Percentiles rank a stretch among this genome's conserved stretches.
These are phyloP conservation scores for Luffa acutangula DNA, from an alignment of 306 rosid species.

Conservation along the genomic window DNA sequence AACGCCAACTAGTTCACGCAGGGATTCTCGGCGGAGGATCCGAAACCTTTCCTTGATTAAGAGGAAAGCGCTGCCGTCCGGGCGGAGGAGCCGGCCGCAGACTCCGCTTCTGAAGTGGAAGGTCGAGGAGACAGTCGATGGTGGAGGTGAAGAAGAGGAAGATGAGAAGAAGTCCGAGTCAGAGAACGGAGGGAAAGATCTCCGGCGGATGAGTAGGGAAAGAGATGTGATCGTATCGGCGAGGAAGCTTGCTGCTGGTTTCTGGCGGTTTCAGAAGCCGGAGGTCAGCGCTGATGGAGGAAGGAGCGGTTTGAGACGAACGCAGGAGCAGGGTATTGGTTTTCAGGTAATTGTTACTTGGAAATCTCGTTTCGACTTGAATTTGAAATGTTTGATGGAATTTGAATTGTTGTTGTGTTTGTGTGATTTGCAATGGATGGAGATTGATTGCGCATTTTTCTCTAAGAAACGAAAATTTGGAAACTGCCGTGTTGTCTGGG, in stretches of 20 bases:
- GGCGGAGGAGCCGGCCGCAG: conserved; percentile 68
- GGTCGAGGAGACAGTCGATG: conserved; percentile 22
- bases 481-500: background rate
- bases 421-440: background rate
- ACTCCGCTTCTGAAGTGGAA: conserved; percentile 71
- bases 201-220: conserved; percentile 23
- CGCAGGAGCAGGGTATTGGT: conserved; percentile 32
- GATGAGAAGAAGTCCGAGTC: conserved; percentile 22
- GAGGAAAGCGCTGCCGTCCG: conserved; percentile 21
- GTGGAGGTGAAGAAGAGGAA: conserved; percentile 2
- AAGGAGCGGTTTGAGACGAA: conserved; percentile 11
- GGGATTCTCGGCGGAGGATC: conserved; percentile 21
- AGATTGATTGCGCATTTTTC: background rate
- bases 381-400: background rate
- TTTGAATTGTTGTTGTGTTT: conserved; percentile 1
- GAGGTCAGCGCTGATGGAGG: conserved; percentile 24
- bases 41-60: conserved; percentile 28
- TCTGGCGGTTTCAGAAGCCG: conserved; percentile 80
- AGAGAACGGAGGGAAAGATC: conserved; percentile 22
- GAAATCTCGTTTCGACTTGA: conserved; percentile 18
- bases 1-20: conserved; percentile 19
- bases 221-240: conserved; percentile 43
- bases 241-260: conserved; percentile 78
- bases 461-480: background rate
- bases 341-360: conserved; percentile 41